Percentiles rank a stretch among this genome's conserved stretches.
These are phyloP conservation scores for Tetraselmis chui DNA, from an alignment of 139 green algal genomes.

Conservation along the genomic window DNA sequence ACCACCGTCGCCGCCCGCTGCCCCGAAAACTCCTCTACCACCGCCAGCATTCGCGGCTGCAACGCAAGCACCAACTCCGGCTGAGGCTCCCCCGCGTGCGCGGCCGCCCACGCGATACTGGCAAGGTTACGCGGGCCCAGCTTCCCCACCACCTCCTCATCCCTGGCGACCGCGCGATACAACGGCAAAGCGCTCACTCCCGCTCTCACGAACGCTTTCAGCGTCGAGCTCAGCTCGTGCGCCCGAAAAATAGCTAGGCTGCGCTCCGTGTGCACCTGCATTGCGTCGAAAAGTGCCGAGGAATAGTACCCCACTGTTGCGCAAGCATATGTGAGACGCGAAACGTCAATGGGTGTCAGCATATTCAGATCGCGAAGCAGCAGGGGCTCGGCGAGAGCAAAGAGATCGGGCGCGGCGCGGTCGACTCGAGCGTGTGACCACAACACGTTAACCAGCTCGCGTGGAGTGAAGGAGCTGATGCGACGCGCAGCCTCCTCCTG, in stretches of 20 bases:
- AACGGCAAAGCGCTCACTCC: background rate
- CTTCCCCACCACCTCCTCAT: background rate
- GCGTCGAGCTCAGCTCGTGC: background rate
- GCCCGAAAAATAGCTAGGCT: background rate
- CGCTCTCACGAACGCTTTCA: background rate
- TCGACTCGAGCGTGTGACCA: background rate
- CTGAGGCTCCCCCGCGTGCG: background rate
- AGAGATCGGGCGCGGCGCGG: background rate
- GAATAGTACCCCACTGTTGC: background rate
- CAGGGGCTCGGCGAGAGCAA: background rate
- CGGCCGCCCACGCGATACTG: background rate
- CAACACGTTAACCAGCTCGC: background rate
- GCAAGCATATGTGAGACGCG: background rate
- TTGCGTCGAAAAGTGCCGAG: background rate
- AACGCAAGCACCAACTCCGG: background rate
- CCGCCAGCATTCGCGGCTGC: background rate
- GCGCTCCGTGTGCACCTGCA: background rate
- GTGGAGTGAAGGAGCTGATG: background rate
- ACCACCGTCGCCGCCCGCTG: background rate
- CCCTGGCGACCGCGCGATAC: background rate
- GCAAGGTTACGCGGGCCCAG: background rate
- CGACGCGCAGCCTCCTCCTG: background rate
- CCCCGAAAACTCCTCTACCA: background rate
- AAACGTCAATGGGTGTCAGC: background rate
- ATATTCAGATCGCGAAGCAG: background rate